Evolutionary conservation across 140 eudicot genomes (phyloP).

Genomic region (Flaveria floridana): DNA sequence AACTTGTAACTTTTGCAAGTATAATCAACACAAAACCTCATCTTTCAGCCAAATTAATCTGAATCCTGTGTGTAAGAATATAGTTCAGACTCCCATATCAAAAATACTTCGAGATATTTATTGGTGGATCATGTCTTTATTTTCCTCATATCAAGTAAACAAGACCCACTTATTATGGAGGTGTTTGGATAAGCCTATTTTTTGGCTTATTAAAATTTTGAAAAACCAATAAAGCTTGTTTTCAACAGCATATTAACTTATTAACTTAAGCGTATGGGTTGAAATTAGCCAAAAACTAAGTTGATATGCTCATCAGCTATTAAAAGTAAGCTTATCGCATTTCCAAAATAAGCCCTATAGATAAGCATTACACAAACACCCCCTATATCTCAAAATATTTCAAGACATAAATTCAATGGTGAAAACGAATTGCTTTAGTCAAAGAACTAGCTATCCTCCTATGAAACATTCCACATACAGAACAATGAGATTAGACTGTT

Average conservation of each 20-base stretch:
- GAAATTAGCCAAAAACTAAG: not conserved
- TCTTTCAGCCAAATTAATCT: slow-evolving; percentile 17
- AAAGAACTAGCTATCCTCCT: slow-evolving; percentile 12
- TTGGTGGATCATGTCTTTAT: not conserved
- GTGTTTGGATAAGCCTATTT: not conserved
- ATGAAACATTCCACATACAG: slow-evolving; percentile 11
- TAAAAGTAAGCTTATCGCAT: not conserved
- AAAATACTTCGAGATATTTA: not conserved
- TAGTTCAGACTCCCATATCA: slow-evolving; percentile 24
- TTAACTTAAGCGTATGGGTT: not conserved
- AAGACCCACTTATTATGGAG: not conserved
- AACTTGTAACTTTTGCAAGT: slow-evolving; percentile 13
- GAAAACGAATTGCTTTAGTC: slow-evolving; percentile 2
- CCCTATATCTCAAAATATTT: not conserved
- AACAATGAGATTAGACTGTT: not conserved
- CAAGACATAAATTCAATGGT: slow-evolving; percentile 10
- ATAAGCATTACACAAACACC: not conserved
- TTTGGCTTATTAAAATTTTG: not conserved
- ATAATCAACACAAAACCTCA: slow-evolving; percentile 27
- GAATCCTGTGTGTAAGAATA: slow-evolving; percentile 28
- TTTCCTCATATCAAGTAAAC: not conserved
- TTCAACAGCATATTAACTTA: not conserved
- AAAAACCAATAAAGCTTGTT: not conserved
- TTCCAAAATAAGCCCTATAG: not conserved
- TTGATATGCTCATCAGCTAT: not conserved